Base-by-base conservation (phyloP, 164 flowering plant species). In the Kingdonia uniflora region DNA sequence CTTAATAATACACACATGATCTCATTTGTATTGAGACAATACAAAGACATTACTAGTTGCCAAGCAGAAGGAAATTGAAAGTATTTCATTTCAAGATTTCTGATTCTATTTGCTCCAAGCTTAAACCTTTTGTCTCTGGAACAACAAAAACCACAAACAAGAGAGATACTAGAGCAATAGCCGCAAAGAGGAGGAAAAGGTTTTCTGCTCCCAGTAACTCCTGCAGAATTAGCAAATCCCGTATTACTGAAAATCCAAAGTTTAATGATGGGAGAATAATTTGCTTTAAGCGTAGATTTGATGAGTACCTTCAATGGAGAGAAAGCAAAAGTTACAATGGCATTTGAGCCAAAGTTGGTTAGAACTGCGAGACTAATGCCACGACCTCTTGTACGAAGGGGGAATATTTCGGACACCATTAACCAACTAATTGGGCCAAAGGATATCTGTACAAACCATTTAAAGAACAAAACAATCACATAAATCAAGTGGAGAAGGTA, bases 401-500 rank as follows among this genome's bases (percentile, higher is more conserved):
- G 95, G 66, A 86, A 92, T 54, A 88, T 88, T 64, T 92, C 97
- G 0, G 97, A 88, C 51, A 88, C 95, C 96, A 92, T 88, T 19
- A 88, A 76, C 99, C 95, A 92, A 62, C 99, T 84, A 26, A 86
- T 82, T 14, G 95, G 96, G 14, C 96, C 99, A 74, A 86, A 88
- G 20, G 99, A 88, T 71, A 92, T 71, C 99, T 86, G 72, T 57
- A 59, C 65, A 13, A 14, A 6, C 51, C 49, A 19, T 29, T 29
- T 29, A 29, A 29, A 29, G 35, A 29, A 3, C 35, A 4, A 8
- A 29, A 29, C 4, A 29, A 29, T 29, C 35, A 29, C 35, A 29
- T 3, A 8, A 29, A 29, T 3, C 35, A 29, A 29, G n/a, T n/a
- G n/a, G n/a, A n/a, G n/a, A n/a, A n/a, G n/a, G n/a, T n/a, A n/a